phyloP scores from a whole-genome alignment of 2,329 filamentous ascomycete genomes.

The Ilyonectria robusta region DNA sequence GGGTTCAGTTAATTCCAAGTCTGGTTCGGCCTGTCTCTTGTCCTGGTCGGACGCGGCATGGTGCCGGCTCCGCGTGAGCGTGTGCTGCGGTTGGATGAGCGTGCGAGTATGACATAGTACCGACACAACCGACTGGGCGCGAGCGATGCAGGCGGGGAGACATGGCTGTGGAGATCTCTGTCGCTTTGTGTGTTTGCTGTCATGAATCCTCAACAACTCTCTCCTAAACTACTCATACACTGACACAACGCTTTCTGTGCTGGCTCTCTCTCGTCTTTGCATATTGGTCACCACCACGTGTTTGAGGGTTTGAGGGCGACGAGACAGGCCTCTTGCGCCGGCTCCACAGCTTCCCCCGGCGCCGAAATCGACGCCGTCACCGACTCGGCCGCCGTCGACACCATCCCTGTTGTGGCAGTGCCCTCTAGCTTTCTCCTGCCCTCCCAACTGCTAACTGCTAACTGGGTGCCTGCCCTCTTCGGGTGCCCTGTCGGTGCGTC shows the following conservation, averaged over 20 bases:
- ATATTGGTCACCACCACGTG: constrained; percentile 30
- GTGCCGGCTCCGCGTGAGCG: constrained; percentile 19
- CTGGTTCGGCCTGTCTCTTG: constrained; percentile 1
- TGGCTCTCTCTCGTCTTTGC: constrained; percentile 10
- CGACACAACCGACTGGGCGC: neutral
- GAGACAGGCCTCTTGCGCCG: constrained; percentile 18
- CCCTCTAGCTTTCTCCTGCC: constrained; percentile 25
- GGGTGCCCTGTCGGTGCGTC: constrained; percentile 10
- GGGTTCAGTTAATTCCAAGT: neutral
- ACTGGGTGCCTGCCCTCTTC: neutral
- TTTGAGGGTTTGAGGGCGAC: constrained; percentile 28
- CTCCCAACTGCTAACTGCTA: neutral
- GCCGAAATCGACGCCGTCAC: constrained; percentile 30
- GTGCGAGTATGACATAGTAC: neutral
- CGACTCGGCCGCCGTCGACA: constrained; percentile 26
- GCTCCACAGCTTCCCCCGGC: constrained; percentile 24
- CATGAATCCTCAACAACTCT: neutral
- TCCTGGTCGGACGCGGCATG: constrained; percentile 4
- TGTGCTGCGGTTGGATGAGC: constrained; percentile 1
- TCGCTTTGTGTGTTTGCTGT: neutral
- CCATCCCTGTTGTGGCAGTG: constrained; percentile 38
- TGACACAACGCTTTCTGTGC: constrained; percentile 8
- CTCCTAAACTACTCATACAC: neutral
- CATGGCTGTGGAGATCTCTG: constrained; percentile 1
- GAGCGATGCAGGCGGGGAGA: neutral